Percentiles rank a stretch among this genome's conserved stretches.
phyloP scores from a whole-genome alignment of 1,284 basidiomycete genomes.

The Ganoderma lucidum region DNA sequence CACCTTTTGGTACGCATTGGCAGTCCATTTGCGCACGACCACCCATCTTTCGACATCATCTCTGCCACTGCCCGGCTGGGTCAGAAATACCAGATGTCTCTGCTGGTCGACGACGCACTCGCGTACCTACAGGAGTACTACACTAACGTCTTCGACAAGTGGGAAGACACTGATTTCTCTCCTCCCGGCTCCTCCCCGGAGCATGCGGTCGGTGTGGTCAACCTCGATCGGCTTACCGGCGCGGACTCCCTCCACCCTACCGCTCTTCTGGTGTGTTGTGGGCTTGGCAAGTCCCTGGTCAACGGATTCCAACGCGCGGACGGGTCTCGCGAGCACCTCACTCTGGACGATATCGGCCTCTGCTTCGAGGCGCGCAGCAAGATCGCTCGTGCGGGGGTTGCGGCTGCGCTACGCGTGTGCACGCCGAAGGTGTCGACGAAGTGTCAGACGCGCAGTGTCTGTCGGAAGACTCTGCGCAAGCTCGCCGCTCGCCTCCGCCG shows the following conservation, averaged over 20 bases:
- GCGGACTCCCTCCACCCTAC: slow-evolving; percentile 13
- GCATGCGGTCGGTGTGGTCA: slow-evolving; percentile 19
- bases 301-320: slow-evolving; percentile 11
- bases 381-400: slow-evolving; percentile 8
- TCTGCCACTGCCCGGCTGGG: slow-evolving; percentile 9
- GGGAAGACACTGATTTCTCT: not conserved
- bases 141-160: not conserved
- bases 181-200: slow-evolving; percentile 14
- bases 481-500: not conserved
- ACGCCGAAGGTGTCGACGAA: not conserved
- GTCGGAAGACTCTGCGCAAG: not conserved
- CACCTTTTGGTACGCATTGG: not conserved
- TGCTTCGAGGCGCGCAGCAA: slow-evolving; percentile 11
- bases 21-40: not conserved
- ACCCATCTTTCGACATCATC: slow-evolving; percentile 15
- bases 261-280: slow-evolving; percentile 19
- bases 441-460: not conserved
- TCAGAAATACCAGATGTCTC: slow-evolving; percentile 22
- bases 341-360: slow-evolving; percentile 7
- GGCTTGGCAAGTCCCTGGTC: not conserved
- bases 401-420: not conserved
- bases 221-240: slow-evolving; percentile 20
- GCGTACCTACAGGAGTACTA: slow-evolving; percentile 13
- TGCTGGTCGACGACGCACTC: not conserved
- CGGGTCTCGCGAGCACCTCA: slow-evolving; percentile 12